Percentiles rank a stretch among this genome's conserved stretches.
Conservation (phyloP, 2,329 filamentous ascomycete species). For the Xylariaceae sp. region DNA sequence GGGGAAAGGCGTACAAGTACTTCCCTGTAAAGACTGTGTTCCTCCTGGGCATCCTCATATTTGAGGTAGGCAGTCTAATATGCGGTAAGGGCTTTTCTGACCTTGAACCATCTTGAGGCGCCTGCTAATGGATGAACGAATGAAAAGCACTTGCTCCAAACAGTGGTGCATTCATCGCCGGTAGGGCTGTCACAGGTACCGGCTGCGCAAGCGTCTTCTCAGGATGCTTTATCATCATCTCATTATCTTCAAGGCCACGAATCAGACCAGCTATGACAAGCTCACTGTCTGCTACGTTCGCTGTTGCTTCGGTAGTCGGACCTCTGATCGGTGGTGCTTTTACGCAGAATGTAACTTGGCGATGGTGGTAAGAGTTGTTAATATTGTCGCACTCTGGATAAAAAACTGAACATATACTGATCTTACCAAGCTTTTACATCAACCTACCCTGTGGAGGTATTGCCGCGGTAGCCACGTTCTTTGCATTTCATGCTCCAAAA, state of each 20-base stretch:
- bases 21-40: slow-evolving; percentile 16
- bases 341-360: slow-evolving; percentile 3
- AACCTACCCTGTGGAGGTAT: slow-evolving; percentile 12
- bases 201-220: slow-evolving; percentile 34
- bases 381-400: too few relatives aligned
- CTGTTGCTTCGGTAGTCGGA: slow-evolving; percentile 29
- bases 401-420: too few relatives aligned
- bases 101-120: too few relatives aligned
- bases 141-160: too few relatives aligned
- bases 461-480: slow-evolving; percentile 1
- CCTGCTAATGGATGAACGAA: too few relatives aligned
- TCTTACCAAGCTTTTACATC: slow-evolving; percentile 9
- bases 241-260: slow-evolving; percentile 5
- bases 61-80: slow-evolving; percentile 12
- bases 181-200: slow-evolving; percentile 14
- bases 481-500: slow-evolving; percentile 5
- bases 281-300: slow-evolving; percentile 32
- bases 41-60: slow-evolving; percentile 11
- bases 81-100: too few relatives aligned
- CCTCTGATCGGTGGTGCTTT: slow-evolving; percentile 9
- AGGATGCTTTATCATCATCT: slow-evolving; percentile 29
- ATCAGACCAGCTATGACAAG: slow-evolving; percentile 15
- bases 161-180: slow-evolving; percentile 6
- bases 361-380: too few relatives aligned
- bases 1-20: slow-evolving; percentile 47